Percentiles rank a stretch among this genome's conserved stretches.
Conservation (phyloP, 2,329 filamentous ascomycete genomes). For the Torrubiellomyces zombiae region DNA sequence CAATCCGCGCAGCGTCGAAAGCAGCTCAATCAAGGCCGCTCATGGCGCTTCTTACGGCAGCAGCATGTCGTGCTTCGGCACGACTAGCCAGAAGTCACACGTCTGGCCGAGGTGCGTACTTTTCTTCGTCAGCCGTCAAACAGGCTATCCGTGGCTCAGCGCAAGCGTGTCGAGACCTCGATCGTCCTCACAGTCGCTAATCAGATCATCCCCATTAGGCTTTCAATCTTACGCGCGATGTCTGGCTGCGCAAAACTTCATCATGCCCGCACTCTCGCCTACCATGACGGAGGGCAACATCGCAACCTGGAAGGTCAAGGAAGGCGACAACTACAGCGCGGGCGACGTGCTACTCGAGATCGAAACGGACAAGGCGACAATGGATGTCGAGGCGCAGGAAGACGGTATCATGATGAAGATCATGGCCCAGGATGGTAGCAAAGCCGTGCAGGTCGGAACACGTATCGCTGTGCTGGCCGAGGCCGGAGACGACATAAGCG, state of each 20-base stretch:
- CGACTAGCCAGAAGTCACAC: slow-evolving; percentile 34
- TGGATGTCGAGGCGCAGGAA: slow-evolving; percentile 89
- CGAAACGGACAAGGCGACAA: slow-evolving; percentile 86
- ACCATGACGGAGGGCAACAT: slow-evolving; percentile 94
- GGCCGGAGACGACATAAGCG: slow-evolving; percentile 58
- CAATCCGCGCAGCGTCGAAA: slow-evolving; percentile 1
- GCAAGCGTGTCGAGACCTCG: no score
- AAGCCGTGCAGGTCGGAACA: slow-evolving; percentile 60
- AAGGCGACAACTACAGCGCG: slow-evolving; percentile 66
- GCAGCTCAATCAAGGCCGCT: slow-evolving; percentile 11
- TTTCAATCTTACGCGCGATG: slow-evolving; percentile 45
- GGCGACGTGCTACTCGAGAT: slow-evolving; percentile 84
- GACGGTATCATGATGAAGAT: slow-evolving; percentile 80
- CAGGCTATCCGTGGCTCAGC: no score
- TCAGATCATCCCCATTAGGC: no score
- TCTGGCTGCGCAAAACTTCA: slow-evolving; percentile 70
- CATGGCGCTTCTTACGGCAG: slow-evolving; percentile 52
- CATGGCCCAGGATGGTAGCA: slow-evolving; percentile 53
- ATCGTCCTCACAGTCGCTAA: no score
- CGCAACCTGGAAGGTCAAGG: slow-evolving; percentile 69
- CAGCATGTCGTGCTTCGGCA: slow-evolving; percentile 46
- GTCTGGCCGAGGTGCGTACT: slow-evolving; percentile 37
- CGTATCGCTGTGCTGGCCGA: slow-evolving; percentile 76
- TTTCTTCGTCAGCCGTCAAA: no score
- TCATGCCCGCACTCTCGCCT: slow-evolving; percentile 79